Evolutionary conservation across 1,139 yeast genomes (phyloP), one percentile per base, ranked within the genome.

Genomic region (Saccharomycopsis hybrid): DNA sequence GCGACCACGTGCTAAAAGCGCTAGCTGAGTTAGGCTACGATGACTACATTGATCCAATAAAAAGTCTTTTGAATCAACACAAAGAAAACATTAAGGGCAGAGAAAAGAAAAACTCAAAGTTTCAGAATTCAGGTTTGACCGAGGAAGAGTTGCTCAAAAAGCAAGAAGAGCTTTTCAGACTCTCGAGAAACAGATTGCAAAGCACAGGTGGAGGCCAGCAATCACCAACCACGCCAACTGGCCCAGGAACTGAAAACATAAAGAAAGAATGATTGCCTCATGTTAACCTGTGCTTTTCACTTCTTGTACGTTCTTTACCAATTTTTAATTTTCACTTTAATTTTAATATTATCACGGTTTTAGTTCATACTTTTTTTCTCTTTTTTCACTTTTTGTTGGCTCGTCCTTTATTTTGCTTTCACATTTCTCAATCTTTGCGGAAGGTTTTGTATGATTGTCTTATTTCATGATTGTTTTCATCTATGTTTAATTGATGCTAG

Each of bases 1-100:
- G 96, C 1, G 98, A 92, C 63, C 99, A 92, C 65, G 97, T 92
- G 44, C 78, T 92, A 55, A 85, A 84, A 62, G 97, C 98, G 0
- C 72, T 92, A 47, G 84, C 81, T 56, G 96, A 87, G 60, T 73
- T 92, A 55, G 99, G 96, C 43, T 92, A 89, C 66, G 77, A 76
- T 49, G 89, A 85, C 56, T 92, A 92, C 64, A 74, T 92, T 48
- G 94, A 85, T 41, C 83, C 88, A 18, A 79, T 92, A 48, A 85
- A 86, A 62, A 83, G 83, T 57, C 90, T 88, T 32, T 73, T 90
- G 60, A 77, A 74, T 50, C 96, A 89, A 61, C 96, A 89, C 65
- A 90, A 88, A 65, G 96, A 89, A 60, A 76, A 85, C 46, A 82
- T 84, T 61, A 88, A 83, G 63, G 84, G 86, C n/a, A 82, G 90